phyloP scores from a whole-genome alignment of 2,329 filamentous ascomycete genomes.

The Clonostachys rosea region DNA sequence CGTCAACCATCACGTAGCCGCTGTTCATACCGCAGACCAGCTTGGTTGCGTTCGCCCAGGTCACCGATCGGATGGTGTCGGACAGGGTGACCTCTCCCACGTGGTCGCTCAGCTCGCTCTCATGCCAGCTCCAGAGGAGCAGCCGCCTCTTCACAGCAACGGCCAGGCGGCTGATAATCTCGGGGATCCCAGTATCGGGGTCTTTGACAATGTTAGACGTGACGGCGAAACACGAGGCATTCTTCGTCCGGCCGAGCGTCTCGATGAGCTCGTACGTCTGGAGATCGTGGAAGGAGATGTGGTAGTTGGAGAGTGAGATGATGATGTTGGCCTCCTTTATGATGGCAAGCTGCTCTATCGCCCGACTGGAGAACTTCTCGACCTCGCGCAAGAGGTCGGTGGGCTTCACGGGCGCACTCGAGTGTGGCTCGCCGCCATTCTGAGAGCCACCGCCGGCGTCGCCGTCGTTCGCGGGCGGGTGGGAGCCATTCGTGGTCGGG shows the following conservation, averaged over 20 bases:
- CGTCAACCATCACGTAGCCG: constrained; percentile 85
- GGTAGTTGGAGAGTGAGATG: constrained; percentile 84
- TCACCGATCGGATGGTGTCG: constrained; percentile 82
- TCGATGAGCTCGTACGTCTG: constrained; percentile 80
- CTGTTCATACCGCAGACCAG: constrained; percentile 88
- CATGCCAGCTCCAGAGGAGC: constrained; percentile 91
- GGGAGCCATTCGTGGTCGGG: constrained; percentile 25
- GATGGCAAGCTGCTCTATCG: constrained; percentile 89
- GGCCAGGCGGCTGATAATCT: constrained; percentile 86
- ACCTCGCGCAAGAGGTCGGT: constrained; percentile 87
- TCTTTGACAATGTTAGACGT: constrained; percentile 96
- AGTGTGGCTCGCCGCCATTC: constrained; percentile 17
- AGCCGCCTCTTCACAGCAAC: constrained; percentile 91
- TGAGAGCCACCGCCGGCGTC: constrained; percentile 15
- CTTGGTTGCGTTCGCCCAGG: constrained; percentile 84
- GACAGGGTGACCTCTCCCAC: constrained; percentile 75
- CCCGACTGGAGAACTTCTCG: constrained; percentile 86
- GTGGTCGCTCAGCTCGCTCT: constrained; percentile 73
- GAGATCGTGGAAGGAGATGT: constrained; percentile 86
- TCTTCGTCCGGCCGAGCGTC: constrained; percentile 75
- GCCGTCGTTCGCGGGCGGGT: constrained; percentile 14
- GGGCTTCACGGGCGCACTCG: constrained; percentile 38
- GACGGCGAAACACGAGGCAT: constrained; percentile 84
- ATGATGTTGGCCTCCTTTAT: constrained; percentile 94
- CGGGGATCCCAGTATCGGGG: constrained; percentile 77